Percentiles rank a stretch among this genome's conserved stretches.
These are phyloP conservation scores for Pseudopithomyces chartarum DNA, from an alignment of 2,329 filamentous ascomycete genomes.

Conservation along the genomic window DNA sequence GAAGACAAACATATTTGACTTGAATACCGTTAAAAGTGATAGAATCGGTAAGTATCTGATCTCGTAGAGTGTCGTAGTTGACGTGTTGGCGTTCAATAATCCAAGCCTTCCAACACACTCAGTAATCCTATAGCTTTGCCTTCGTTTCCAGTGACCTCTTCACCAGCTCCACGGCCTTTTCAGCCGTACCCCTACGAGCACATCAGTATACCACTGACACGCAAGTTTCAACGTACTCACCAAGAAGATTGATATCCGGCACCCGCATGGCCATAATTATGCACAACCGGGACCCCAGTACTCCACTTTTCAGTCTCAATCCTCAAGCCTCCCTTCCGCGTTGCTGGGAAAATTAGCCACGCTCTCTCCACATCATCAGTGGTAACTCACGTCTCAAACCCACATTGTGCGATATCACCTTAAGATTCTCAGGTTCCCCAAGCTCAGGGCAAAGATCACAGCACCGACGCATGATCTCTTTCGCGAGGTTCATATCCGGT, in stretches of 20 bases:
- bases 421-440: conserved; percentile 70
- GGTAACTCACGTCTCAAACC: conserved; percentile 65
- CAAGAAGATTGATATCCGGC: conserved; percentile 69
- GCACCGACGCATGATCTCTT: conserved; percentile 80
- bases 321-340: conserved; percentile 73
- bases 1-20: too few species aligned
- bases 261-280: conserved; percentile 80
- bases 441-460: conserved; percentile 70
- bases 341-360: conserved; percentile 43
- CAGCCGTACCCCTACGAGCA: conserved; percentile 46
- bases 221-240: conserved; percentile 16
- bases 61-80: too few species aligned
- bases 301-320: conserved; percentile 71
- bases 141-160: conserved; percentile 28
- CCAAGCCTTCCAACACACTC: too few species aligned
- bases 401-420: conserved; percentile 79
- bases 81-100: too few species aligned
- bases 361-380: too few species aligned
- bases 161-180: conserved; percentile 48
- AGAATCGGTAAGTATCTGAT: too few species aligned
- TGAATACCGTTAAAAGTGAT: too few species aligned
- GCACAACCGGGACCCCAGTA: conserved; percentile 61
- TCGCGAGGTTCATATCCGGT: conserved; percentile 76
- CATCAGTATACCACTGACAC: neutral
- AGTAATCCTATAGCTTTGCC: conserved; percentile 28